phyloP scores from a whole-genome alignment of 2,329 filamentous ascomycete species.

The Mariannaea sp. region DNA sequence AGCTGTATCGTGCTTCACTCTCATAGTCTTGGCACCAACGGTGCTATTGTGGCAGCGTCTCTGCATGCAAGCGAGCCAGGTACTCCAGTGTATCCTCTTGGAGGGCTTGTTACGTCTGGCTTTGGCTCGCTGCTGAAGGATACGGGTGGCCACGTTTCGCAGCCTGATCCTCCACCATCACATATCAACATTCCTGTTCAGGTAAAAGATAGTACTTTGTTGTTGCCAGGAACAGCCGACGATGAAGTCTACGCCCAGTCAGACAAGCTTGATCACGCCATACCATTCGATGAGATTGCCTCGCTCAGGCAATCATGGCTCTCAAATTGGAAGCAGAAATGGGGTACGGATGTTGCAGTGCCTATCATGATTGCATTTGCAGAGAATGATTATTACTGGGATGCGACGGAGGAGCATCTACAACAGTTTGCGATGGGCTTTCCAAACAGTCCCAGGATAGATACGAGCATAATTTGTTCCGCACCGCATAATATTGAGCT shows the following conservation, averaged over 20 bases:
- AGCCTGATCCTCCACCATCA: conserved; percentile 16
- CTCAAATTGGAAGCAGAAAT: conserved; percentile 25
- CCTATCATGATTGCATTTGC: conserved; percentile 27
- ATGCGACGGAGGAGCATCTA: conserved; percentile 28
- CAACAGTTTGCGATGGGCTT: conserved; percentile 17
- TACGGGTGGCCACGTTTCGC: conserved; percentile 15
- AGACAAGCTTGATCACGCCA: conserved; percentile 22
- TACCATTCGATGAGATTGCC: conserved; percentile 26
- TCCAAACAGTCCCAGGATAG: conserved; percentile 22
- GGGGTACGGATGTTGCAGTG: conserved; percentile 18
- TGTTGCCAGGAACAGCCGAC: conserved; percentile 25
- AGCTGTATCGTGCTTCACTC: conserved; percentile 26
- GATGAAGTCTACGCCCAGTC: conserved; percentile 24
- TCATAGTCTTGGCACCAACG: conserved; percentile 28
- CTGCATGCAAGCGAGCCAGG: conserved; percentile 12
- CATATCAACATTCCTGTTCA: conserved; percentile 24
- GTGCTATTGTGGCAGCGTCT: conserved; percentile 25
- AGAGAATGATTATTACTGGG: conserved; percentile 25
- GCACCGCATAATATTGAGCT: conserved; percentile 32
- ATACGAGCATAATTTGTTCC: conserved; percentile 23
- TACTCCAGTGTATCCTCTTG: conserved; percentile 20
- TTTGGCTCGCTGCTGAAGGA: conserved; percentile 25
- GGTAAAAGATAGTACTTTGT: conserved; percentile 25
- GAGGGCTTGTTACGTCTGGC: conserved; percentile 25
- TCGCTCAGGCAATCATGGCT: conserved; percentile 22